phyloP scores from a whole-genome alignment of 441 rosid genomes.

The Adansonia grandidieri region DNA sequence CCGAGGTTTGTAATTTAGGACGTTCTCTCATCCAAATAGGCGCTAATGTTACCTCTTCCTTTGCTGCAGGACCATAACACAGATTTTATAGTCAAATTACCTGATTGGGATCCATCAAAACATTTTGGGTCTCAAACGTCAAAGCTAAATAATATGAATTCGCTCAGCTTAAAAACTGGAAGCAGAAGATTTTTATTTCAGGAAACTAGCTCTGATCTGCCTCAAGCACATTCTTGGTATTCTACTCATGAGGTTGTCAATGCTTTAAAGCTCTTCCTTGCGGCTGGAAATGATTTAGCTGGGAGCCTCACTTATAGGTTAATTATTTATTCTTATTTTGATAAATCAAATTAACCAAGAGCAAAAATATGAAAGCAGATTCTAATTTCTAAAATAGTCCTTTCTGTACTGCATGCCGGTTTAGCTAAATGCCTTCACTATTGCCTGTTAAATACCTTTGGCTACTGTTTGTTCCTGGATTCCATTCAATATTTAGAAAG shows the following conservation, averaged over 20 bases:
- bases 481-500: neutral
- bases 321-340: constrained; percentile 16
- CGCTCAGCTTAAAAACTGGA: constrained; percentile 36
- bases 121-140: constrained; percentile 34
- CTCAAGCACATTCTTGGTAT: constrained; percentile 92
- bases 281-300: constrained; percentile 63
- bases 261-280: constrained; percentile 72
- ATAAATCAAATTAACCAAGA: neutral
- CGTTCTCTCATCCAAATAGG: neutral
- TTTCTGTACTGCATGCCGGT: neutral
- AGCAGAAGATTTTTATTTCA: constrained; percentile 62
- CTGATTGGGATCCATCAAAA: constrained; percentile 86
- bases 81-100: constrained; percentile 89
- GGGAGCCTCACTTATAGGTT: constrained; percentile 87
- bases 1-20: constrained; percentile 6
- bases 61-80: constrained; percentile 84
- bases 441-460: neutral
- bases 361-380: neutral
- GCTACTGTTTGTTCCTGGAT: neutral
- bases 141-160: constrained; percentile 40
- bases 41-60: constrained; percentile 20
- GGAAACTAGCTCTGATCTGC: constrained; percentile 53
- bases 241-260: constrained; percentile 58
- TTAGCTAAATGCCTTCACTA: neutral
- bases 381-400: neutral